Conservation (phyloP, 1,284 basidiomycete genomes). For the Athelia psychrophila region DNA sequence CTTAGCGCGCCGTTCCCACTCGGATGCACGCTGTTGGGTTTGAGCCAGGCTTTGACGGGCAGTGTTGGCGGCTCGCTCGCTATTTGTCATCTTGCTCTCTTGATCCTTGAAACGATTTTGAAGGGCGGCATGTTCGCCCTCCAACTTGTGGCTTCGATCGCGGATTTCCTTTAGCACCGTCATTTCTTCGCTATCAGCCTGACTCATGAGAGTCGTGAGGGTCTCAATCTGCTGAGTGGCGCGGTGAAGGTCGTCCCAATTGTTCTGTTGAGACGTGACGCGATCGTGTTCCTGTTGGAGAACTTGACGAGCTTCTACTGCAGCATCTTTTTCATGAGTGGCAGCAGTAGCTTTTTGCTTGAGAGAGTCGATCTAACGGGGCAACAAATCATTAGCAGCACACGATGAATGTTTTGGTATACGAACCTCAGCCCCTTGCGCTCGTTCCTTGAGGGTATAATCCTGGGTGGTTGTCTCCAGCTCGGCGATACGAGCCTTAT, state of each 20-base stretch:
- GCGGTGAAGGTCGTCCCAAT: slow-evolving; percentile 70
- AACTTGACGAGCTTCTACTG: slow-evolving; percentile 42
- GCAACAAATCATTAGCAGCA: slow-evolving; percentile 6
- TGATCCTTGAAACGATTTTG: slow-evolving; percentile 73
- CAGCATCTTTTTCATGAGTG: slow-evolving; percentile 58
- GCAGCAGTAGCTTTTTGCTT: slow-evolving; percentile 55
- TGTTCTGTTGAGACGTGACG: slow-evolving; percentile 54
- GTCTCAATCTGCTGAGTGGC: slow-evolving; percentile 67
- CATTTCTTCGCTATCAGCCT: slow-evolving; percentile 68
- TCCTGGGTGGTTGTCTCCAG: slow-evolving; percentile 61
- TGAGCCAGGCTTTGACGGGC: slow-evolving; percentile 64
- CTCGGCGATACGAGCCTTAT: slow-evolving; percentile 54
- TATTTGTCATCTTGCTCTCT: slow-evolving; percentile 57
- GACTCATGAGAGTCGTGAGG: slow-evolving; percentile 56
- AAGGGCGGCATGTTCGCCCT: slow-evolving; percentile 61
- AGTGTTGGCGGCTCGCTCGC: slow-evolving; percentile 54
- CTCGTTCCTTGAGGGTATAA: slow-evolving; percentile 48
- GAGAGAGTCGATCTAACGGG: slow-evolving; percentile 52
- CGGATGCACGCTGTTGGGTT: slow-evolving; percentile 70
- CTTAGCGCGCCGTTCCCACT: slow-evolving; percentile 78
- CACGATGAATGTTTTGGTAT: slow-evolving; percentile 3
- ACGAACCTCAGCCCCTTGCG: slow-evolving; percentile 57
- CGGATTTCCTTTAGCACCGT: slow-evolving; percentile 63
- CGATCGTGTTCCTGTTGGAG: slow-evolving; percentile 61
- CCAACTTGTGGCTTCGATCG: slow-evolving; percentile 62